phyloP scores from a whole-genome alignment of 179 eudicot species.

The Carnegiea gigantea region DNA sequence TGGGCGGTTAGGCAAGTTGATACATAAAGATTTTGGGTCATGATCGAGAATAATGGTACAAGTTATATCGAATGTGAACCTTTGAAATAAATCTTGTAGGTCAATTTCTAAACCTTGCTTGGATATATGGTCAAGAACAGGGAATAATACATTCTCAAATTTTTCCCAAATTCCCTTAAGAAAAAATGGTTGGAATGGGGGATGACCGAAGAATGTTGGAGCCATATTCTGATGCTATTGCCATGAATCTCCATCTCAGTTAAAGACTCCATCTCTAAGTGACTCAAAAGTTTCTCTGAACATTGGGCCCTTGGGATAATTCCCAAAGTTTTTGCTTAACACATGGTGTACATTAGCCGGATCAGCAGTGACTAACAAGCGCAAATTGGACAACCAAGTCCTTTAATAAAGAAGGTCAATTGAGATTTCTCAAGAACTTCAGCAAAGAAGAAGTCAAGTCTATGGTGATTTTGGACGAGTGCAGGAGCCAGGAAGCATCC shows the following conservation, averaged over 20 bases:
- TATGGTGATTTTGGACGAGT: conserved; percentile 16
- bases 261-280: conserved; percentile 44
- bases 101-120: conserved; percentile 8
- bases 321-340: no score
- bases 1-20: background rate
- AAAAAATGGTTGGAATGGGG: conserved; percentile 11
- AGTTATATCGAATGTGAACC: conserved; percentile 20
- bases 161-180: conserved; percentile 17
- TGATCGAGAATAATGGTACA: conserved; percentile 13
- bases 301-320: conserved; percentile 26
- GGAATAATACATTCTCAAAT: background rate
- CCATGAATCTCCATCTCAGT: conserved; percentile 36
- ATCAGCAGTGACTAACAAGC: conserved; percentile 28
- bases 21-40: conserved; percentile 13
- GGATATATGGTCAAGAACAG: conserved; percentile 12
- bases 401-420: conserved; percentile 33
- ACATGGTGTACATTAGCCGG: conserved; percentile 39
- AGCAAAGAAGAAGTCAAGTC: background rate
- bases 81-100: conserved; percentile 22
- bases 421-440: background rate
- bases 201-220: conserved; percentile 25
- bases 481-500: conserved; percentile 27
- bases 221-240: conserved; percentile 32
- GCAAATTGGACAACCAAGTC: conserved; percentile 37
- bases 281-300: conserved; percentile 37